phyloP scores from a whole-genome alignment of 768 basidiomycete genomes.

The Phaeotremella fagi region DNA sequence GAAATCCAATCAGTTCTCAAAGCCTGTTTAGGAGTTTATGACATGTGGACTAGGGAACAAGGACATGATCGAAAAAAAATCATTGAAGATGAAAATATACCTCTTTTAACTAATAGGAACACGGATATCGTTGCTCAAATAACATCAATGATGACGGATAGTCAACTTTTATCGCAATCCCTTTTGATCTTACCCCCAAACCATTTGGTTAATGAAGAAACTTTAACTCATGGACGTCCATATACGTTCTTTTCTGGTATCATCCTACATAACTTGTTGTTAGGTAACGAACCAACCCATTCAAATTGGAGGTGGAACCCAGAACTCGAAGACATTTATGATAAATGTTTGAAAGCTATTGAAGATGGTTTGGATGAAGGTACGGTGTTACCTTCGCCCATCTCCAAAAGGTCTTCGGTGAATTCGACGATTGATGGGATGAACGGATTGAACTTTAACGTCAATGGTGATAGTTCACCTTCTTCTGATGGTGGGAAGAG shows the following conservation, averaged over 20 bases:
- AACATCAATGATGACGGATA: constrained; percentile 24
- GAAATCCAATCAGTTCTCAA: constrained; percentile 30
- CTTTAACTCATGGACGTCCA: constrained; percentile 26
- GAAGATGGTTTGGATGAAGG: constrained; percentile 16
- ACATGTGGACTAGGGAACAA: constrained; percentile 14
- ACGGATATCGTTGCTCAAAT: constrained; percentile 33
- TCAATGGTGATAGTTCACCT: not conserved
- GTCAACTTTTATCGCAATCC: constrained; percentile 35
- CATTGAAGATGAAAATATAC: constrained; percentile 3
- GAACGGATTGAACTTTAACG: not conserved
- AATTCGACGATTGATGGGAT: not conserved
- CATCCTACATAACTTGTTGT: constrained; percentile 20
- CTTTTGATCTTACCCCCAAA: constrained; percentile 29
- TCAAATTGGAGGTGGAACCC: constrained; percentile 20
- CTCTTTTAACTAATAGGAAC: constrained; percentile 35
- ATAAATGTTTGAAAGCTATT: constrained; percentile 21
- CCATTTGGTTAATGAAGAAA: not conserved
- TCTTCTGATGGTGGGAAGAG: not conserved
- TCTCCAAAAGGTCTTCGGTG: not conserved
- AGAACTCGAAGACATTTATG: constrained; percentile 9
- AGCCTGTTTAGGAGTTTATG: constrained; percentile 17
- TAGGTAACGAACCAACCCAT: constrained; percentile 3
- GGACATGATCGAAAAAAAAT: not conserved
- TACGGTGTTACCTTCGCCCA: not conserved
- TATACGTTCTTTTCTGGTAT: constrained; percentile 31